phyloP scores from a whole-genome alignment of 768 basidiomycete species.

The Holtermannia corniformis region DNA sequence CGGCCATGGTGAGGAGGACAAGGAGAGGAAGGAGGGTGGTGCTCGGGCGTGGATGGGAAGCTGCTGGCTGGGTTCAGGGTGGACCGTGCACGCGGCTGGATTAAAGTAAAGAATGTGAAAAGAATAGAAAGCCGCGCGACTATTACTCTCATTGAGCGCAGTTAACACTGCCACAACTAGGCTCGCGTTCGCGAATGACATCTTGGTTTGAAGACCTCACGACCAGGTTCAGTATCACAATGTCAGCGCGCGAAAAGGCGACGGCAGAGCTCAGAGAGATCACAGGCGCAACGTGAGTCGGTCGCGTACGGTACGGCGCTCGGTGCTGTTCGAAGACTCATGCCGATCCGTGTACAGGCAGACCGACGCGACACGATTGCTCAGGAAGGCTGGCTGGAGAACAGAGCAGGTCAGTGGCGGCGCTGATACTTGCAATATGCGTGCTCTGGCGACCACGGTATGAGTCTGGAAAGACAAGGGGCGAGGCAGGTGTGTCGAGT shows the following conservation, averaged over 20 bases:
- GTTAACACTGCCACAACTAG: neutral
- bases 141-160: neutral
- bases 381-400: constrained; percentile 35
- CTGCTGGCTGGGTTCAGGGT: no score
- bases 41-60: no score
- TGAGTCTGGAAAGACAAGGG: neutral
- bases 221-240: neutral
- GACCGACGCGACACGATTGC: constrained; percentile 27
- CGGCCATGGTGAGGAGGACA: constrained; percentile 43
- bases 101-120: neutral
- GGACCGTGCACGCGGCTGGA: constrained; percentile 2
- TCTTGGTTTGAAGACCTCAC: neutral
- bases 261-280: constrained; percentile 25
- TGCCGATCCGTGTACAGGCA: constrained; percentile 9
- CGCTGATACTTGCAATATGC: neutral
- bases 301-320: neutral
- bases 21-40: no score
- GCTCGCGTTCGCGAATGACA: neutral
- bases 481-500: no score
- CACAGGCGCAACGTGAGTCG: constrained; percentile 34
- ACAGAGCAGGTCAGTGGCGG: constrained; percentile 30
- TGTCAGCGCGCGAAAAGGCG: constrained; percentile 1
- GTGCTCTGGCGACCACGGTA: neutral
- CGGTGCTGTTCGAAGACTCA: neutral
- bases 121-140: neutral